Conservation (phyloP, 495 filamentous ascomycete genomes). For the Acidiella bohemica region DNA sequence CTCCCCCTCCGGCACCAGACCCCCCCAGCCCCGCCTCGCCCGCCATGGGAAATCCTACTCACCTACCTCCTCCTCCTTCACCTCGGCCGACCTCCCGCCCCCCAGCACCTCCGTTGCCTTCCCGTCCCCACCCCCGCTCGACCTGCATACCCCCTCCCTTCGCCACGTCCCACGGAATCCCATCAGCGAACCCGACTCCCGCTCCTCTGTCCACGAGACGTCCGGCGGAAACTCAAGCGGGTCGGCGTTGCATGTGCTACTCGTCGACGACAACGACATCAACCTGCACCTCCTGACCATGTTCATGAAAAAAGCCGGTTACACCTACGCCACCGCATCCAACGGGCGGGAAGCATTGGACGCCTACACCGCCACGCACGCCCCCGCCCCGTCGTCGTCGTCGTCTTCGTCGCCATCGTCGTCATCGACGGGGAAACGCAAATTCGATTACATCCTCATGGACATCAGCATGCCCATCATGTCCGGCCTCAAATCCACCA, state of each 20-base stretch:
- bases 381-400: background rate
- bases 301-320: slow-evolving; percentile 5
- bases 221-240: background rate
- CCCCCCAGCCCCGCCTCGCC: no score
- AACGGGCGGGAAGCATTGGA: slow-evolving; percentile 22
- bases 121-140: slow-evolving; percentile 1
- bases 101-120: no score
- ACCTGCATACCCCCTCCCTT: background rate
- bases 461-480: slow-evolving; percentile 10
- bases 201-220: background rate
- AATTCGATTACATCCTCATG: slow-evolving; percentile 6
- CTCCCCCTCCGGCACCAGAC: no score
- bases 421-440: background rate
- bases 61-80: no score
- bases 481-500: slow-evolving; percentile 5
- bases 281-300: slow-evolving; percentile 9
- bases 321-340: slow-evolving; percentile 6
- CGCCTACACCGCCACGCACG: slow-evolving; percentile 6
- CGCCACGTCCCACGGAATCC: background rate
- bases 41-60: no score
- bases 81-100: no score
- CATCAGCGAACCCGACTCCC: background rate
- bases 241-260: slow-evolving; percentile 5
- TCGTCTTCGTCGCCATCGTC: background rate
- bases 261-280: slow-evolving; percentile 13